Evolutionary conservation across 108 stramenopile genomes (phyloP), one percentile per base, ranked within the genome.

Genomic region (Chaetoceros muelleri): DNA sequence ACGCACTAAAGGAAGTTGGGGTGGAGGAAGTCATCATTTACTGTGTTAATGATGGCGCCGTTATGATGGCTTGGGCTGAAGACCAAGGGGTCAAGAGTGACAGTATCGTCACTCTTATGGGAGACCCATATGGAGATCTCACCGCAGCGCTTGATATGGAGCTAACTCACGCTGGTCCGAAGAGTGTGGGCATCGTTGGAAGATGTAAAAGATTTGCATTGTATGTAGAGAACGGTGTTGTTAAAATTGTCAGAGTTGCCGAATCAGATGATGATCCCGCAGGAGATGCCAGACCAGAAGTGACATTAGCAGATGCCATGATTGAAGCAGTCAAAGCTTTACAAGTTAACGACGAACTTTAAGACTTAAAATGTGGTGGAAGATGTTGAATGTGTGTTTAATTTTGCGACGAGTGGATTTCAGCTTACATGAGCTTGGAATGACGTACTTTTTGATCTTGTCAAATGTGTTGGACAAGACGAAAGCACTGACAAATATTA

Each of bases 1-100:
- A 54, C 53, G 53, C 53, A 28, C 53, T 54, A 18, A 60, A 60
- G n/a, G 59, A 22, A 23, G 23, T 29, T 46, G 73, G 73, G 10
- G 47, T 74, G 21, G 68, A 74, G 17, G 64, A 61, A 57, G 64
- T 74, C 23, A 65, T 61, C 57, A 66, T 74, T 24, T 74, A 57
- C 55, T 74, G 73, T 50, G 73, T 72, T 21, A 74, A 70, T 47
- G 69, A 70, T 21, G 69, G 69, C 1, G 73, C 73, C 22, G 73
- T 74, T 2, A 74, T 74, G 73, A 27, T 25, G 22, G 73, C 69
- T 17, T 74, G 73, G 73, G 65, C 69, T 2, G 50, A 53, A 18
- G 49, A 66, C 56, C 54, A 66, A 28, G 55, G 54, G 17, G 65
- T 71, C 2, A 30, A 25, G 1, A 44, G 48, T 2, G 46, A 53